Evolutionary conservation across 169 alveolate species (phyloP).

Genomic region (Cystoisospora suis): DNA sequence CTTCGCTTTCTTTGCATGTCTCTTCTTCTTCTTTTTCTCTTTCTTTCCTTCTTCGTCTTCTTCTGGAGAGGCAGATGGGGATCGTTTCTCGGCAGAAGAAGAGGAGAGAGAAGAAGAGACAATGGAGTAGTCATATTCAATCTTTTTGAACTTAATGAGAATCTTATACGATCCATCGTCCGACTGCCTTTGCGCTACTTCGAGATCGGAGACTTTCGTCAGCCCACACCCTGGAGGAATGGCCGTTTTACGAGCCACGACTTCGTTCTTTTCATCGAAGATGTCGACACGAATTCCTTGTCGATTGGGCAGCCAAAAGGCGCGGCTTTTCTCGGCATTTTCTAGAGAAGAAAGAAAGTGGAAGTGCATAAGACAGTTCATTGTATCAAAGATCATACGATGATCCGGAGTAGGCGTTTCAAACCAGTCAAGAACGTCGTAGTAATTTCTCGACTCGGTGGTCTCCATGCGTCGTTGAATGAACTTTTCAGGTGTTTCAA

Average conservation of each 20-base stretch:
- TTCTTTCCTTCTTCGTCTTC: too few relatives aligned
- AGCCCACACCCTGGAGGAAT: background rate
- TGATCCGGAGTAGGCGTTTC: slow-evolving; percentile 15
- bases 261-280: background rate
- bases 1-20: too few relatives aligned
- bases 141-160: background rate
- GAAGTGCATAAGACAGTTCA: slow-evolving; percentile 23
- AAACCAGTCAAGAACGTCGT: background rate
- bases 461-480: background rate
- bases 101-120: too few relatives aligned
- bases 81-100: too few relatives aligned
- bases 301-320: slow-evolving; percentile 4
- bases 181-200: background rate
- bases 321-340: background rate
- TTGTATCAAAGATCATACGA: background rate
- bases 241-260: background rate
- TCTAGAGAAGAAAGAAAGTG: background rate
- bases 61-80: too few relatives aligned
- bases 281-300: slow-evolving; percentile 31
- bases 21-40: too few relatives aligned
- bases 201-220: background rate
- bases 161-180: background rate
- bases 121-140: background rate
- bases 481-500: background rate
- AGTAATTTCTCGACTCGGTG: background rate